Base-by-base conservation (phyloP, 176 grass and related monocot species). In the Olyra latifolia region DNA sequence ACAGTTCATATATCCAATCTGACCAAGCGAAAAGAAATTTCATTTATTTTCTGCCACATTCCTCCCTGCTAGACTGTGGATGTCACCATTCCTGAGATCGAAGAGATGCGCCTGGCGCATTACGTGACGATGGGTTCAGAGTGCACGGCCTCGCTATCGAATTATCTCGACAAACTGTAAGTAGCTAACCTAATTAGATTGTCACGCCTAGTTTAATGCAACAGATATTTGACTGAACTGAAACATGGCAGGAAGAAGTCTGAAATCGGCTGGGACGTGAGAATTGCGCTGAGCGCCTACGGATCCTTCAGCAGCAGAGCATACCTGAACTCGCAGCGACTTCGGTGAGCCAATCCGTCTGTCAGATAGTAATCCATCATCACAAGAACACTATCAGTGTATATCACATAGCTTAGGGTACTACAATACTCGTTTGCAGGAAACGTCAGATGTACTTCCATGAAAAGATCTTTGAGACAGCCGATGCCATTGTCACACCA, bases 51-150 rank as follows among this genome's bases (percentile, higher is more conserved):
- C 28, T 46, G 8, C 42, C 15, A 42, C 25, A 25, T 48, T 52
- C 77, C 49, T 30, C 46, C 24, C 5, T 19, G 2, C 52, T 66
- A 94, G 95, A 87, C 79, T 10, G 48, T 93, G 64, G 87, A 94
- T 3, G 86, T 98, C 48, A 95, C 86, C 0, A 66, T 95, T 61
- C 92, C 95, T 11, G 95, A 93, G 81, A 87, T 95, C 32, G 95
- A 95, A 42, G 95, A 95, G 86, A 98, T 95, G 95, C 83, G 90
- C 0, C 82, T 98, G 25, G 95, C 92, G 78, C 90, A 98, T 68
- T 98, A 98, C 75, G 78, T 93, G 19, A 95, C 92, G 40, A 98
- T 98, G 74, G 92, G 90, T 17, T 88, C 92, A 3, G 95, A 98
- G 85, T 95, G 90, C 88, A 84, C 90, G 4, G 83, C 95, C 5